These are phyloP conservation scores for Suillus placidus DNA, from an alignment of 768 basidiomycete genomes.

Conservation along the genomic window DNA sequence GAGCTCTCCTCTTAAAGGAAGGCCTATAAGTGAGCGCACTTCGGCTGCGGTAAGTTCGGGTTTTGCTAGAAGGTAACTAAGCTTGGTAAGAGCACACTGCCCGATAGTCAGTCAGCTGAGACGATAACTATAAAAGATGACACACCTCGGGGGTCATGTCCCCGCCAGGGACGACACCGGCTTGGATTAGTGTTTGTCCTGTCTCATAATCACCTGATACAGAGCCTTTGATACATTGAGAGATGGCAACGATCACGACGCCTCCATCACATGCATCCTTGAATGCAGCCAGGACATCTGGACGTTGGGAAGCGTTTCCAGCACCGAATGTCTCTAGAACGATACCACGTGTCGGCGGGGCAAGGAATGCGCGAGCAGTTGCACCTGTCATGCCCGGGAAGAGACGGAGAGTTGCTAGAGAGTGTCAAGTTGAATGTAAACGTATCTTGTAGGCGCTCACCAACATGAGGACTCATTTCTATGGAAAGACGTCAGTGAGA, in stretches of 20 bases:
- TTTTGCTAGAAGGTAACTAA: constrained; percentile 89
- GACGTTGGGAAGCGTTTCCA: constrained; percentile 86
- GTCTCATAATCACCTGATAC: constrained; percentile 87
- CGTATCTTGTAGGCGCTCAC: constrained; percentile 41
- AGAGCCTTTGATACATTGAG: constrained; percentile 85
- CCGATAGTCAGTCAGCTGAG: constrained; percentile 8
- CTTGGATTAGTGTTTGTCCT: constrained; percentile 65
- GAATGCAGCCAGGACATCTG: constrained; percentile 74
- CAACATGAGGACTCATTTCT: constrained; percentile 85
- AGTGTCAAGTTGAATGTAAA: constrained; percentile 20
- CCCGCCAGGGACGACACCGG: constrained; percentile 81
- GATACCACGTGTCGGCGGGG: constrained; percentile 74
- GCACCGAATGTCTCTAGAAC: constrained; percentile 92
- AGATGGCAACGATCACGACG: constrained; percentile 87
- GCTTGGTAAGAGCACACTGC: constrained; percentile 88
- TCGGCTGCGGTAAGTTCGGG: constrained; percentile 67
- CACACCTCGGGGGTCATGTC: constrained; percentile 96
- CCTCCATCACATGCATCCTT: constrained; percentile 82
- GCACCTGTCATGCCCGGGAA: constrained; percentile 85
- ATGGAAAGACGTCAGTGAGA: constrained; percentile 19
- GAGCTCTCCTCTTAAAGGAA: constrained; percentile 87
- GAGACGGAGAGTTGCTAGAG: constrained; percentile 75
- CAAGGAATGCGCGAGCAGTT: constrained; percentile 76
- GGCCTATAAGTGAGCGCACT: constrained; percentile 74
- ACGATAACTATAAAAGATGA: not conserved